Evolutionary conservation across 1,284 basidiomycete species (phyloP).

Genomic region (Porodaedalea pini): DNA sequence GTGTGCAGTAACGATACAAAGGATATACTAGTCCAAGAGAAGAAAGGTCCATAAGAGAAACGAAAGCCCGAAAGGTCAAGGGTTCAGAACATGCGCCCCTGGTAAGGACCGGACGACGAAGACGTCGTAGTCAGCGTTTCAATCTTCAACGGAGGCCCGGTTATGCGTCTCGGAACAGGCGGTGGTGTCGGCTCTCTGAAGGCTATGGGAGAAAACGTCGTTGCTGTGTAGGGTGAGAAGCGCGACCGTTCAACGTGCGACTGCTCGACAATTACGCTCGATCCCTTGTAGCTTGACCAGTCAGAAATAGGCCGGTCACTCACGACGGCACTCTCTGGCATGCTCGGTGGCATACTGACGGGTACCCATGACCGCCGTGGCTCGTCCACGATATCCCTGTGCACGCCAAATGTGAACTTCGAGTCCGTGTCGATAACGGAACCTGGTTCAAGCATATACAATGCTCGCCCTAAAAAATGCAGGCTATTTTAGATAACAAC

Average conservation of each 20-base stretch:
- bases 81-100: neutral
- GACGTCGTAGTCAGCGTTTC: neutral
- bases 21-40: neutral
- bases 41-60: neutral
- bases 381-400: neutral
- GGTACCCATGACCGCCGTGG: slow-evolving; percentile 10
- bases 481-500: neutral
- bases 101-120: neutral
- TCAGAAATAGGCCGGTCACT: slow-evolving; percentile 4
- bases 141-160: neutral
- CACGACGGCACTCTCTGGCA: slow-evolving; percentile 4
- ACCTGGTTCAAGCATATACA: neutral
- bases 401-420: slow-evolving; percentile 13
- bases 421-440: slow-evolving; percentile 9
- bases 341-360: neutral
- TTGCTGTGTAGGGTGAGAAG: slow-evolving; percentile 15
- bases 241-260: slow-evolving; percentile 5
- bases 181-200: slow-evolving; percentile 1
- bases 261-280: slow-evolving; percentile 7
- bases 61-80: neutral
- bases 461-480: neutral
- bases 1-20: neutral
- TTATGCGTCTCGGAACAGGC: neutral
- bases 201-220: slow-evolving; percentile 9
- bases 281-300: slow-evolving; percentile 11